Evolutionary conservation across 208 protist genomes (phyloP), one percentile per base, ranked within the genome.

Genomic region (Trypanosoma vivax): DNA sequence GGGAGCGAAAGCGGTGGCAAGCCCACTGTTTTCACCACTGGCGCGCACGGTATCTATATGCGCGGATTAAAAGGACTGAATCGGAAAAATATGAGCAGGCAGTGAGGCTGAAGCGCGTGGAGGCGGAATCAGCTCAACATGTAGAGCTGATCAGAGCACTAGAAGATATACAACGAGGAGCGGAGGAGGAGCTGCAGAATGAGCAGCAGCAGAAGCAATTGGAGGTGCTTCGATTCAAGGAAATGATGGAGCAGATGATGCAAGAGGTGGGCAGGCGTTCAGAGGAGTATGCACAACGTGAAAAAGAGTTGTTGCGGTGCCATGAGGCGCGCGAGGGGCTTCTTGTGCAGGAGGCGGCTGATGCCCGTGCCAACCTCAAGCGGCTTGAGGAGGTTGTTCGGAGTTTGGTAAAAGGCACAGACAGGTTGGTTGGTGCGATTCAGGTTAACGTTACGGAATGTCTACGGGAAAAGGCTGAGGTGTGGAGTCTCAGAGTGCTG

Each of bases 191-290:
- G 41, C 52, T 60, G 28, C 62, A 73, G 47, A 66, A 72, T 10
- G 75, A n/a, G n/a, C n/a, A n/a, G n/a, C n/a, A n/a, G n/a, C n/a
- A n/a, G n/a, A n/a, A n/a, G n/a, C n/a, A n/a, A n/a, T n/a, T n/a
- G n/a, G n/a, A 78, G 24, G 51, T 78, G 30, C 30, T 38, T 19
- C 65, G 67, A n/a, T 54, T 85, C 34, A 65, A 73, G 31, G 56
- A 24, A 2, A 45, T 60, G 14, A 55, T 86, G 46, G 67, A 65
- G 31, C 73, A 81, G 24, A 63, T 82, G 56, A 67, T 67, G 18
- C 33, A 63, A n/a, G 73, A 86, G 58, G 81, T 86, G 29, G 69
- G 63, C 37, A 64, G 73, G 46, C 73, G 78, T 28, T 79, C 73
- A 0, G 45, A 50, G 13, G 77, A 70, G 0, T 82, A 81, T 50